Evolutionary conservation across 768 basidiomycete species (phyloP), one percentile per base, ranked within the genome.

Genomic region (Cystobasidium ongulense): DNA sequence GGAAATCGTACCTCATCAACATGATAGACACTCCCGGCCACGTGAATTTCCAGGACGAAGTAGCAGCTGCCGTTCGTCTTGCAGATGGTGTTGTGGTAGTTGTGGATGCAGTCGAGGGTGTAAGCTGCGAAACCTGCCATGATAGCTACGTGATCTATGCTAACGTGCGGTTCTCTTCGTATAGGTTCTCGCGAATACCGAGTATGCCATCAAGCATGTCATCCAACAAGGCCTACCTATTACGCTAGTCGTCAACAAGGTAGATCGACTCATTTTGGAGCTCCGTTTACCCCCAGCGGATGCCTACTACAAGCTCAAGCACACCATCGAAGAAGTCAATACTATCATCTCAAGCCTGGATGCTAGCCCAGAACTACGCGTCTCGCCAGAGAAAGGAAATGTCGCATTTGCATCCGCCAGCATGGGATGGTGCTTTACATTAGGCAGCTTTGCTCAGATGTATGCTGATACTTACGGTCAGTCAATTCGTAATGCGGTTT

Each of bases 251-350:
- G 86, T 99, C 76, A 99, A 99, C 85, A 99, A 99, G 85, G 88
- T 99, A 79, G 96, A 99, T 82, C 86, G 96, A 70, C 86, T 99
- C 63, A 97, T 98, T 76, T 87, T 99, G 70, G 96, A 99, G 82
- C 84, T 99, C 72, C 88, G 96, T 57, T 88, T 99, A 79, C 94
- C 94, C 79, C 96, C 96, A 68, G 83, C 88, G 50, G 96, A 99
- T 78, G 96, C 96, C 0, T 99, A 91, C 84, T 97, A 94, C 84
- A 99, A 99, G 85, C 92, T 99, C 77, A 95, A 92, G 81, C 95
- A 98, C 80, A 97, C 94, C 1, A 95, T 99, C 70, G 96, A 99
- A 80, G 96, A 99, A 81, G 88, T 99, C 65, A 99, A 99, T 81
- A 90, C 89, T 0, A 89, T 94, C 81, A 97, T 99, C 80, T 89